Conservation (phyloP, 1,284 basidiomycete genomes). For the Malassezia furfur region DNA sequence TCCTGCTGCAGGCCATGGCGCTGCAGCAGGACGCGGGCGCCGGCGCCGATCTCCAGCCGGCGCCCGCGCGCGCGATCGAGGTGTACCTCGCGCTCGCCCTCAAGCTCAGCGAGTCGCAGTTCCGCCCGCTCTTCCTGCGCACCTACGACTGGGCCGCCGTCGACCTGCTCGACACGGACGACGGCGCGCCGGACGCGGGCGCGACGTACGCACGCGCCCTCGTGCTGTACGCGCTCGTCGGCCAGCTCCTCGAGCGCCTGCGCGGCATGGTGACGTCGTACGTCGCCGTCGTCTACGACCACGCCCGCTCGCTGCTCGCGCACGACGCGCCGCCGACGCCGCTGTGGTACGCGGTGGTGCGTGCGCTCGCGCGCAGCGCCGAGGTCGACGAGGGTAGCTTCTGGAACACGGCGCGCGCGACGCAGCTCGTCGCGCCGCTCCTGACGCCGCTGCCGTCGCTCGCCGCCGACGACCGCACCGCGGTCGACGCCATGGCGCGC, state of each 20-base stretch:
- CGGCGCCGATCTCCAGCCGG: slow-evolving; percentile 35
- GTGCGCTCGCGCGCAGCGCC: slow-evolving; percentile 63
- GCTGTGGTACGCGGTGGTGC: slow-evolving; percentile 62
- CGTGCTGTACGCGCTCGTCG: slow-evolving; percentile 37
- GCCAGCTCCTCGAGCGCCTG: slow-evolving; percentile 30
- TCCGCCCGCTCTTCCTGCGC: slow-evolving; percentile 82
- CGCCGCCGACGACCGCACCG: background rate
- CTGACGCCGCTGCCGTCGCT: slow-evolving; percentile 56
- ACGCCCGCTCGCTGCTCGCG: slow-evolving; percentile 13
- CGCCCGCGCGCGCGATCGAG: slow-evolving; percentile 49
- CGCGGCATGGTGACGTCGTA: slow-evolving; percentile 34
- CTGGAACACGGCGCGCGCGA: slow-evolving; percentile 74
- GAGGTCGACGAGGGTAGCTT: slow-evolving; percentile 73
- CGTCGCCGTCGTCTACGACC: slow-evolving; percentile 55
- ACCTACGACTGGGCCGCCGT: slow-evolving; percentile 90
- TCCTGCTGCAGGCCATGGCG: slow-evolving; percentile 73
- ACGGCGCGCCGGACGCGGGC: slow-evolving; percentile 7
- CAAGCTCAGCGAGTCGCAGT: slow-evolving; percentile 84
- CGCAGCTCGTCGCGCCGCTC: slow-evolving; percentile 57
- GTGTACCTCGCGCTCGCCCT: slow-evolving; percentile 79
- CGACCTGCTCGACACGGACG: slow-evolving; percentile 52
- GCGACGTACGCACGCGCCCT: slow-evolving; percentile 34
- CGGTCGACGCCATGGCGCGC: slow-evolving; percentile 6
- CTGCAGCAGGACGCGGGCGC: slow-evolving; percentile 50
- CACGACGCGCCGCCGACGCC: slow-evolving; percentile 1